Evolutionary conservation across 2,329 filamentous ascomycete genomes (phyloP).

Genomic region (Ophiocordyceps unilateralis): DNA sequence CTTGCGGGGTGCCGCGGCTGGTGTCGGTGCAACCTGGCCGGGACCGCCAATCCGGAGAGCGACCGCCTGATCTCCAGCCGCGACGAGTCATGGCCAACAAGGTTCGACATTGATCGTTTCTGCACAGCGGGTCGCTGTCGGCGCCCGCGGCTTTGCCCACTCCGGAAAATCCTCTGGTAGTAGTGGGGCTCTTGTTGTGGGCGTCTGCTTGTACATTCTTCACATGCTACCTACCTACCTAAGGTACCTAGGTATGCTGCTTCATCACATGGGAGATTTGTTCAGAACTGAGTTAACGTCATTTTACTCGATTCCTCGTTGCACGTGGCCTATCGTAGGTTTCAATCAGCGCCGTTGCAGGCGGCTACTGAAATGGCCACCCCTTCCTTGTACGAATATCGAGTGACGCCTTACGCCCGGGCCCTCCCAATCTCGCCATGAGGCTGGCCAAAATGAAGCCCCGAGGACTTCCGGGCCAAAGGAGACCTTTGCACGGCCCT

Average conservation of each 20-base stretch:
- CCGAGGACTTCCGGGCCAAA: neutral
- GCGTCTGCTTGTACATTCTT: neutral
- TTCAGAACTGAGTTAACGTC: neutral
- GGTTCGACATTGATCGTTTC: conserved; percentile 4
- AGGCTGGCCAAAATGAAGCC: neutral
- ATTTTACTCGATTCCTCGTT: neutral
- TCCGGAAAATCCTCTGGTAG: neutral
- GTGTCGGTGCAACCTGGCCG: conserved; percentile 23
- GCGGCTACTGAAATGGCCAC: neutral
- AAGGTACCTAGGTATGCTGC: no score
- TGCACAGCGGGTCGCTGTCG: neutral
- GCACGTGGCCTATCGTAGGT: no score
- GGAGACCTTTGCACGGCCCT: neutral
- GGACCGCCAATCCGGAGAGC: conserved; percentile 33
- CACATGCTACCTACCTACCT: no score
- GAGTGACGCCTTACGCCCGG: neutral
- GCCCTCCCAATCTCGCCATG: neutral
- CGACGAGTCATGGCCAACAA: conserved; percentile 3
- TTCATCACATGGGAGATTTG: neutral
- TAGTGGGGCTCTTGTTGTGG: no score
- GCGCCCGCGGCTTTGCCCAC: neutral
- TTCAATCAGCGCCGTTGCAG: neutral
- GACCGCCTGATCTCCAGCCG: conserved; percentile 39
- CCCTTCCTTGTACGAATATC: neutral
- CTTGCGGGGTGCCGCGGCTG: conserved; percentile 14